Conservation (phyloP, 768 basidiomycete genomes). For the Auricularia auricula-judae region DNA sequence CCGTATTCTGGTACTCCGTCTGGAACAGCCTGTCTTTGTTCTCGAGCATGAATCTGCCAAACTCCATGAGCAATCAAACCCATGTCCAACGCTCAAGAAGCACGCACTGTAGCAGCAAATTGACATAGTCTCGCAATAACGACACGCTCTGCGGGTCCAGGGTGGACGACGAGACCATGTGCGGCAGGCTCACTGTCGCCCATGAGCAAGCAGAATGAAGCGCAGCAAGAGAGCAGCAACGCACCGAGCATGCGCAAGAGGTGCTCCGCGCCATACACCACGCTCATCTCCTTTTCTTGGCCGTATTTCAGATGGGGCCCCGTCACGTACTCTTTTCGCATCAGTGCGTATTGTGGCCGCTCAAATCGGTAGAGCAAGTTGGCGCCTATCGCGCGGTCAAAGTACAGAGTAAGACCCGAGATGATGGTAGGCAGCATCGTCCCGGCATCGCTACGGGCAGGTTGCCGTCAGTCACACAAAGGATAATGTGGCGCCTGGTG, state of each 20-base stretch:
- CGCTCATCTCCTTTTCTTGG: conserved; percentile 77
- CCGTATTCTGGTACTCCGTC: conserved; percentile 67
- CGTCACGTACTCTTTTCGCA: conserved; percentile 63
- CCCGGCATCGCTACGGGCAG: conserved; percentile 44
- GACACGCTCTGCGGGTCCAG: conserved; percentile 81
- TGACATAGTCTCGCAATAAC: conserved; percentile 80
- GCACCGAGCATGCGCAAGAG: conserved; percentile 82
- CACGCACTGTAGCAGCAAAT: conserved; percentile 71
- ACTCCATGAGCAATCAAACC: background rate
- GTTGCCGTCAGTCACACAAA: background rate
- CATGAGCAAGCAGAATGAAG: background rate
- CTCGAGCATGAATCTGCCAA: conserved; percentile 61
- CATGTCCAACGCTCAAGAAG: background rate
- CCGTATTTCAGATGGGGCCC: conserved; percentile 56
- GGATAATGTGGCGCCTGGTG: background rate
- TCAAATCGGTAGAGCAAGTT: conserved; percentile 93
- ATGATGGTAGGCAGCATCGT: conserved; percentile 70
- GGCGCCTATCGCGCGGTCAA: conserved; percentile 81
- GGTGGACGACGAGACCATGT: conserved; percentile 80
- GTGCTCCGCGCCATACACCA: conserved; percentile 91
- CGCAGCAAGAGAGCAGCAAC: conserved; percentile 15
- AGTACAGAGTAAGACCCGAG: conserved; percentile 81
- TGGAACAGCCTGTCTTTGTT: conserved; percentile 67
- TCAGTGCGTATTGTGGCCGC: conserved; percentile 80
- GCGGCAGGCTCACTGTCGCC: conserved; percentile 74